Conservation (phyloP, 352 stramenopile species). For the Phytophthora parvispora region DNA sequence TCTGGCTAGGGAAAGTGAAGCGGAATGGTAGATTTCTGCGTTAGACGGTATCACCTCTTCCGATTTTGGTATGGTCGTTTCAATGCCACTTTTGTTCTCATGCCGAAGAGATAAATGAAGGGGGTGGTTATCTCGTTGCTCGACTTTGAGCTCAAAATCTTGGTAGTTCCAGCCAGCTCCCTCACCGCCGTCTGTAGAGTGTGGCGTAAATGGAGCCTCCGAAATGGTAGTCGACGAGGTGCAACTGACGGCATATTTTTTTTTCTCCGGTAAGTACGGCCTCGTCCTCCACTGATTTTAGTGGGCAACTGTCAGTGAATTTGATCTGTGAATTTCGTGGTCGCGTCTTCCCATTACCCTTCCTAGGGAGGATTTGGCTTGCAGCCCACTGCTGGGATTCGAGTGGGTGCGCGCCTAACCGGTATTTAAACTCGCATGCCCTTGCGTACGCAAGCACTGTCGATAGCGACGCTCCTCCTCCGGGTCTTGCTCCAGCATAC, state of each 20-base stretch:
- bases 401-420: neutral
- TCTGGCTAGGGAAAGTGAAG: neutral
- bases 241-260: neutral
- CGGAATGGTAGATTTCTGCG: neutral
- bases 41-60: no score
- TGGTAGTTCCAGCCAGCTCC: neutral
- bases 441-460: conserved; percentile 15
- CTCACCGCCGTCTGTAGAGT: neutral
- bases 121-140: no score
- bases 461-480: conserved; percentile 21
- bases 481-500: neutral
- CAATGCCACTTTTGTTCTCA: no score
- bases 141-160: no score
- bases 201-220: neutral
- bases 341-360: neutral
- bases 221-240: neutral
- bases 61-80: no score
- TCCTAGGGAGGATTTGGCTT: neutral
- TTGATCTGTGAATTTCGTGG: neutral
- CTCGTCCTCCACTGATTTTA: neutral
- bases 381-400: neutral
- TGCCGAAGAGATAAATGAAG: no score
- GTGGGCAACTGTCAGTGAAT: no score
- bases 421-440: neutral
- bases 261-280: neutral